phyloP scores from a whole-genome alignment of 1,139 yeast species.

The Nadsonia starkeyi-henricii region DNA sequence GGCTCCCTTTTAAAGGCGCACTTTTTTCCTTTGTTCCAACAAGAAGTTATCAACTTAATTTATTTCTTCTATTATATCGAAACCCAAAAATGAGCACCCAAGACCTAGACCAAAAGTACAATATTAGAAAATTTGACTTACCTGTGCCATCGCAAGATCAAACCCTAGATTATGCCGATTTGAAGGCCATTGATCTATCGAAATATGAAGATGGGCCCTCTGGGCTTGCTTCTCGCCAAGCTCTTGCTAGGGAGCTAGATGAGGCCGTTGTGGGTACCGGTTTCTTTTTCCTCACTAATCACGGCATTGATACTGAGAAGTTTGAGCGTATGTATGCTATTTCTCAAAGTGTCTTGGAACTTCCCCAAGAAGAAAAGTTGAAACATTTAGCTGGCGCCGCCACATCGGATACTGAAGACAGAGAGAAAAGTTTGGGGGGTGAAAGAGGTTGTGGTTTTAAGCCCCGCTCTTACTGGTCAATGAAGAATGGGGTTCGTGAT shows the following conservation, averaged over 20 bases:
- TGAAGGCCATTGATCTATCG: slow-evolving; percentile 29
- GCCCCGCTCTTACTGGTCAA: slow-evolving; percentile 23
- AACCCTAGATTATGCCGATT: slow-evolving; percentile 18
- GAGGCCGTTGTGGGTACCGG: slow-evolving; percentile 32
- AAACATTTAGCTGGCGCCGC: slow-evolving; percentile 30
- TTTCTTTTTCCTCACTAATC: slow-evolving; percentile 31
- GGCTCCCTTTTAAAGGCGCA: no score
- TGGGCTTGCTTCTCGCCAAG: slow-evolving; percentile 18
- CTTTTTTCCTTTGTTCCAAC: no score
- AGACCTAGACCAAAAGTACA: slow-evolving; percentile 17
- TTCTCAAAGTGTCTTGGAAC: slow-evolving; percentile 28
- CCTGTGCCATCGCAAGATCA: slow-evolving; percentile 16
- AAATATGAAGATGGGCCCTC: slow-evolving; percentile 27
- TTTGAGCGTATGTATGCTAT: slow-evolving; percentile 26
- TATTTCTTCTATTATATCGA: no score
- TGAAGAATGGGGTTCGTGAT: slow-evolving; percentile 31
- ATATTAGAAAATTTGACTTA: slow-evolving; percentile 26
- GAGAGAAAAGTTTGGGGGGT: slow-evolving; percentile 28
- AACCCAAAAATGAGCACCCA: neutral
- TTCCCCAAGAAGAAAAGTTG: slow-evolving; percentile 32
- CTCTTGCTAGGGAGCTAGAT: slow-evolving; percentile 26
- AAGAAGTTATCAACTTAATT: no score
- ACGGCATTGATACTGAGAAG: slow-evolving; percentile 24
- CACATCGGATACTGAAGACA: slow-evolving; percentile 24
- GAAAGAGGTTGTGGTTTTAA: slow-evolving; percentile 36